These are phyloP conservation scores for Iberis amara DNA, from an alignment of 441 rosid species.

Conservation along the genomic window DNA sequence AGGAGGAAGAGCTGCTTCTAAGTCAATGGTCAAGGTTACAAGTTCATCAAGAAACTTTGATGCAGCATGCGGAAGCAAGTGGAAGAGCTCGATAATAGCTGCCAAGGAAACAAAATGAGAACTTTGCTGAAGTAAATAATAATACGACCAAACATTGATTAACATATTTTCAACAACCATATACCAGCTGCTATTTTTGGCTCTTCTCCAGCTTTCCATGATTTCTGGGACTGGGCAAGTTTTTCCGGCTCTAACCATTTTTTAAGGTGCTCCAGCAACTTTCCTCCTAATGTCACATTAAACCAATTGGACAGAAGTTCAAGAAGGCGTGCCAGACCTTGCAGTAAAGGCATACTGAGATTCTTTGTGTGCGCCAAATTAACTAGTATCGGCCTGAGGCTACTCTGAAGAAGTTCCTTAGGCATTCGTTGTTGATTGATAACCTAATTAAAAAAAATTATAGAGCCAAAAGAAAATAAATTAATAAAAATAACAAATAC, in stretches of 20 bases:
- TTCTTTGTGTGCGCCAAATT: conserved; percentile 96
- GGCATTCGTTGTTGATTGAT: conserved; percentile 98
- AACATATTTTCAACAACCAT: conserved; percentile 11
- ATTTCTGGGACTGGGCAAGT: conserved; percentile 85
- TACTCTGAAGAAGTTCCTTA: conserved; percentile 95
- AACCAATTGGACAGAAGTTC: conserved; percentile 98
- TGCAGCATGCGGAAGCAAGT: conserved; percentile 98
- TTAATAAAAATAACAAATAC: conserved; percentile 8
- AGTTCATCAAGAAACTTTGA: conserved; percentile 95
- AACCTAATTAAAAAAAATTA: conserved; percentile 48
- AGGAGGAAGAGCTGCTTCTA: conserved; percentile 90
- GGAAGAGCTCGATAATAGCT: conserved; percentile 99
- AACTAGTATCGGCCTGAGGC: conserved; percentile 94
- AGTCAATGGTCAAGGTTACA: conserved; percentile 88
- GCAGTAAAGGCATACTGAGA: conserved; percentile 97
- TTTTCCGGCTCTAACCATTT: conserved; percentile 99
- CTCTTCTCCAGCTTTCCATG: conserved; percentile 99
- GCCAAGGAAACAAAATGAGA: conserved; percentile 38
- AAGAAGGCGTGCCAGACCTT: conserved; percentile 95
- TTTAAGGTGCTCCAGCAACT: conserved; percentile 96
- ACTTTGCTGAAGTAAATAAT: conserved; percentile 9
- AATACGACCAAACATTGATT: conserved; percentile 16
- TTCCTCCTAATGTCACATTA: conserved; percentile 94
- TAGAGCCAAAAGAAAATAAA: conserved; percentile 1
- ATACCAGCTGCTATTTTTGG: conserved; percentile 98